Evolutionary conservation across 208 protist genomes (phyloP).

Genomic region (Trichomonas tenax): DNA sequence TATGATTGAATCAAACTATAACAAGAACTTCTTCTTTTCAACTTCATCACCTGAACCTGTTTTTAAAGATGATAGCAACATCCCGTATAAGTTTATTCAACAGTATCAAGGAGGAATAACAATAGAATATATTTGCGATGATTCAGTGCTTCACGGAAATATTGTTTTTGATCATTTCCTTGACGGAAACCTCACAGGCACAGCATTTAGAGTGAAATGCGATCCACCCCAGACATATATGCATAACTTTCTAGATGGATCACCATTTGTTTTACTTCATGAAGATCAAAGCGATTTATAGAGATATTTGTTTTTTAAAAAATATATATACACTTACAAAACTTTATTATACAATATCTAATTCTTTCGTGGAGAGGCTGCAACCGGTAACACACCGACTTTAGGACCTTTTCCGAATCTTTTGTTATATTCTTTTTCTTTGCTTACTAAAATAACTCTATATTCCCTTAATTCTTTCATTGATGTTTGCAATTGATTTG

Average conservation of each 20-base stretch:
- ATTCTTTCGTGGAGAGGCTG: background rate
- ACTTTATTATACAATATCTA: background rate
- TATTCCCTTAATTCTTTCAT: background rate
- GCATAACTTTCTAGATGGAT: background rate
- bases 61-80: background rate
- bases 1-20: background rate
- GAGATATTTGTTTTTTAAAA: too few species aligned
- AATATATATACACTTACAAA: too few species aligned
- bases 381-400: background rate
- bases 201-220: background rate
- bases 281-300: background rate
- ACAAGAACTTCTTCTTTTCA: background rate
- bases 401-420: background rate
- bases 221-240: background rate
- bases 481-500: background rate
- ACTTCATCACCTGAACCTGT: background rate
- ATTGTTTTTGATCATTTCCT: background rate
- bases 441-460: background rate
- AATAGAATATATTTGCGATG: background rate
- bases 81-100: background rate
- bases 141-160: background rate
- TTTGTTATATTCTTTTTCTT: constrained; percentile 20
- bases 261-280: background rate
- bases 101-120: background rate
- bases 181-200: background rate